phyloP scores from a whole-genome alignment of 305 asterid species.

The Fraxinus albicans region DNA sequence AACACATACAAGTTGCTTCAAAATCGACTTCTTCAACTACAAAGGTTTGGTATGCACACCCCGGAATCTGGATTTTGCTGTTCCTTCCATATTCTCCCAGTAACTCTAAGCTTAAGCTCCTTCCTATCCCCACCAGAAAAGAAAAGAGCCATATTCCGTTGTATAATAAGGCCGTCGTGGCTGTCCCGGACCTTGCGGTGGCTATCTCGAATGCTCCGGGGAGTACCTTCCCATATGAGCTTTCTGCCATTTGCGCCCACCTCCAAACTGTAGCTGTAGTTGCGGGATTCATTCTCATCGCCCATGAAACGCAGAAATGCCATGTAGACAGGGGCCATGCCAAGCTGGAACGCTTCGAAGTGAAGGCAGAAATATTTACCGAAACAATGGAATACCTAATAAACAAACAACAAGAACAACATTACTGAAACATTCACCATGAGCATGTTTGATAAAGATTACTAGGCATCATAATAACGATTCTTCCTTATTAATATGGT shows the following conservation, averaged over 20 bases:
- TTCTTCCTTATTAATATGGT: not conserved
- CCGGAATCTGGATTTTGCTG: conserved; percentile 64
- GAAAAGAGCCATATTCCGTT: conserved; percentile 78
- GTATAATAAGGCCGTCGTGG: conserved; percentile 78
- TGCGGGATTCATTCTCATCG: conserved; percentile 68
- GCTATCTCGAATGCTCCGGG: conserved; percentile 71
- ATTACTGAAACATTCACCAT: not conserved
- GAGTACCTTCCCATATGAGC: conserved; percentile 82
- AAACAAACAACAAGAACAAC: conserved; percentile 7
- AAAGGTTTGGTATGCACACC: conserved; percentile 63
- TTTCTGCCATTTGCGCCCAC: conserved; percentile 79
- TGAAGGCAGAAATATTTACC: conserved; percentile 82
- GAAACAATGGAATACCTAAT: conserved; percentile 75
- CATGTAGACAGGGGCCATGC: conserved; percentile 67
- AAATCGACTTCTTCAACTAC: conserved; percentile 34
- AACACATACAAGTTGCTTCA: not conserved
- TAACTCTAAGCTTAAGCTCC: conserved; percentile 80
- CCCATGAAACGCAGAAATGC: conserved; percentile 78
- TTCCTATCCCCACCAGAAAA: conserved; percentile 77
- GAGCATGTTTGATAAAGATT: not conserved
- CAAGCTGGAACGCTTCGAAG: conserved; percentile 80
- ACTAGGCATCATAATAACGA: not conserved
- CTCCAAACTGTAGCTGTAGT: conserved; percentile 77
- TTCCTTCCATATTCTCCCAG: conserved; percentile 79
- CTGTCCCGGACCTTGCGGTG: conserved; percentile 85